Conservation (phyloP, 192 early-diverging fungal species). For the Geosiphon pyriformis region DNA sequence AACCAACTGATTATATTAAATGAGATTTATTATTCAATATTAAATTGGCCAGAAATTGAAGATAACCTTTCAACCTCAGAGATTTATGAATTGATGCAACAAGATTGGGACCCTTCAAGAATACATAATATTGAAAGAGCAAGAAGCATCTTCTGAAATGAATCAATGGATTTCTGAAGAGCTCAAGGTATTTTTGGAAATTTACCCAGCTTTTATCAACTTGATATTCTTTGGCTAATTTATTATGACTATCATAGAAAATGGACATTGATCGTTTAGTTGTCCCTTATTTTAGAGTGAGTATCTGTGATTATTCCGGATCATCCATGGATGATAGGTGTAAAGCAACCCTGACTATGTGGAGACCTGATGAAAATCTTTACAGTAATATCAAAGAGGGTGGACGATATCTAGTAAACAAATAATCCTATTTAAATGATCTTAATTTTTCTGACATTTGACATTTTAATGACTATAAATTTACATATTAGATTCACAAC, state of each 20-base stretch:
- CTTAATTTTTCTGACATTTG: neutral
- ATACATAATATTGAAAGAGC: neutral
- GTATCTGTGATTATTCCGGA: neutral
- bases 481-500: neutral
- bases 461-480: neutral
- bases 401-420: neutral
- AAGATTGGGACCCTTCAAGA: neutral
- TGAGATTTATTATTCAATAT: too few species aligned
- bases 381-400: neutral
- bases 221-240: too few species aligned
- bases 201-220: too few species aligned
- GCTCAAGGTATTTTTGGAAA: neutral
- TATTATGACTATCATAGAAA: neutral
- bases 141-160: neutral
- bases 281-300: neutral
- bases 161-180: neutral
- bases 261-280: neutral
- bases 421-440: too few species aligned
- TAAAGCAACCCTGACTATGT: neutral
- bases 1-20: too few species aligned
- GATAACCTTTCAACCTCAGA: neutral
- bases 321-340: neutral
- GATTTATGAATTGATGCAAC: neutral
- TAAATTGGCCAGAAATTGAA: neutral
- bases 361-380: neutral